phyloP scores from a whole-genome alignment of 129 eudicot genomes.

The Dittrichia graveolens region DNA sequence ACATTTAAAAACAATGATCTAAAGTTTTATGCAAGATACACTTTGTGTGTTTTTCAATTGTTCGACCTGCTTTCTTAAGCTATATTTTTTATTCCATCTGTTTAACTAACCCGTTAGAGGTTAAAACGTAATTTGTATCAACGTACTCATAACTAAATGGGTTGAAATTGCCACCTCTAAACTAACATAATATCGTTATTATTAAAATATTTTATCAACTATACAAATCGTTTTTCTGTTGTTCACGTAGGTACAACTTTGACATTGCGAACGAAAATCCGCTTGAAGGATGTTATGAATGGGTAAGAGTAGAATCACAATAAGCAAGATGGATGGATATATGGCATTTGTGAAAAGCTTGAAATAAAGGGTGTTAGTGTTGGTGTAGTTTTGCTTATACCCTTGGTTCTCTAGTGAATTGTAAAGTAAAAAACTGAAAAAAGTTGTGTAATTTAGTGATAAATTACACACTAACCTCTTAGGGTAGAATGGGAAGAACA shows the following conservation, averaged over 20 bases:
- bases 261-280: conserved; percentile 72
- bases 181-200: no score
- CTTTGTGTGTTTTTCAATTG: background rate
- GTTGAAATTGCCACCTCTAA: background rate
- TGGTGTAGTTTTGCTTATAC: conserved; percentile 29
- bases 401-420: conserved; percentile 25
- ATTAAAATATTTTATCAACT: background rate
- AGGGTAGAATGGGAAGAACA: conserved; percentile 39
- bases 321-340: conserved; percentile 30
- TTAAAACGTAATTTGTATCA: background rate
- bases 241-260: conserved; percentile 76
- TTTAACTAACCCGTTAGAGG: background rate
- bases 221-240: background rate
- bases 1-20: no score
- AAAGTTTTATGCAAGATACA: background rate
- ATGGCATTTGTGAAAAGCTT: conserved; percentile 16
- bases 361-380: conserved; percentile 33
- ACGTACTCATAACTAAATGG: background rate
- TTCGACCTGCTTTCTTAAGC: no score
- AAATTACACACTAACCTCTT: conserved; percentile 42
- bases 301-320: conserved; percentile 65
- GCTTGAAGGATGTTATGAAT: conserved; percentile 84
- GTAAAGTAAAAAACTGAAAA: conserved; percentile 25
- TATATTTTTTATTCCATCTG: no score
- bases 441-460: conserved; percentile 39